Conservation (phyloP, 768 basidiomycete species). For the Lentinula aciculospora region DNA sequence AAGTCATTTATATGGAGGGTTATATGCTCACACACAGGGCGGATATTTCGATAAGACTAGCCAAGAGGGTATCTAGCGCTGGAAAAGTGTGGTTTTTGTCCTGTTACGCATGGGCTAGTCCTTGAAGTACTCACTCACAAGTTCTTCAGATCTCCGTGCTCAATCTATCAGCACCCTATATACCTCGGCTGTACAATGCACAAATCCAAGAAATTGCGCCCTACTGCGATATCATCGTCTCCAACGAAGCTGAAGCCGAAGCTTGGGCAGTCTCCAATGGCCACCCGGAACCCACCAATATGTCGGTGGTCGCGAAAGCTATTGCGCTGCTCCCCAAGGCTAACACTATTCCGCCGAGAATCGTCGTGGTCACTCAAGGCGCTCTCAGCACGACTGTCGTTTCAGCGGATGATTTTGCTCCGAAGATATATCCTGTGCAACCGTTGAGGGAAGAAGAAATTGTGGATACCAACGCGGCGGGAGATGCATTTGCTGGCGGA, state of each 20-base stretch:
- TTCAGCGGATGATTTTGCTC: constrained; percentile 30
- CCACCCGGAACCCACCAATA: constrained; percentile 40
- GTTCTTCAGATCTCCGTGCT: constrained; percentile 52
- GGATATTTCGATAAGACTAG: constrained; percentile 48
- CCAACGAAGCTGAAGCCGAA: constrained; percentile 70
- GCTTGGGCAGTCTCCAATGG: constrained; percentile 55
- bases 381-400: constrained; percentile 56
- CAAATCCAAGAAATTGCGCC: constrained; percentile 64
- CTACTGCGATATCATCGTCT: constrained; percentile 66
- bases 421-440: constrained; percentile 39
- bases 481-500: constrained; percentile 71
- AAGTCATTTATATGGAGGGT: constrained; percentile 69
- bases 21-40: constrained; percentile 76
- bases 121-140: background rate
- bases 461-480: constrained; percentile 77
- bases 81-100: constrained; percentile 57
- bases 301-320: constrained; percentile 45
- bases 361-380: constrained; percentile 71
- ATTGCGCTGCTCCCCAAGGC: constrained; percentile 52
- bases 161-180: constrained; percentile 78
- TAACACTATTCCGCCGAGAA: constrained; percentile 49
- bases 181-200: constrained; percentile 63
- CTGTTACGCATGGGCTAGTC: no score
- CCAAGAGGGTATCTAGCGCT: constrained; percentile 48
- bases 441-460: constrained; percentile 40